Percentiles rank a stretch among this genome's conserved stretches.
phyloP scores from a whole-genome alignment of 495 filamentous ascomycete species.

The Penicillium paxilli region DNA sequence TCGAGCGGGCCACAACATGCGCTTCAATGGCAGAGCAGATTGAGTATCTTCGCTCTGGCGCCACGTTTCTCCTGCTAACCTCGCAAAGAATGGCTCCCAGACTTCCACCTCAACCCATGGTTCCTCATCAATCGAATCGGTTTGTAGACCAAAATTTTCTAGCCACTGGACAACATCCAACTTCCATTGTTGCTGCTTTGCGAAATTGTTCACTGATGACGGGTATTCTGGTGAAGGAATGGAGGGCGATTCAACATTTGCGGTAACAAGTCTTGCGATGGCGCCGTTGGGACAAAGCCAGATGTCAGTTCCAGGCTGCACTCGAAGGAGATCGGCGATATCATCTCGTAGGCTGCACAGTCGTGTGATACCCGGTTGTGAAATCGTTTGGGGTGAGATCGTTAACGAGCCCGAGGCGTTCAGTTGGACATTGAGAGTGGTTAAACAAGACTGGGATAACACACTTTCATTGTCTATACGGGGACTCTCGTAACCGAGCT shows the following conservation, averaged over 20 bases:
- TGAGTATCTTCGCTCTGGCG: slow-evolving; percentile 35
- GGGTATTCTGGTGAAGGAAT: slow-evolving; percentile 23
- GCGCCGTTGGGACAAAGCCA: slow-evolving; percentile 53
- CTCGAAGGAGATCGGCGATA: slow-evolving; percentile 16
- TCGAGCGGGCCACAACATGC: slow-evolving; percentile 49
- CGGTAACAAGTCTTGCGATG: slow-evolving; percentile 42
- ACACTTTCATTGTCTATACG: slow-evolving; percentile 30
- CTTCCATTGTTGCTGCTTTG: slow-evolving; percentile 40
- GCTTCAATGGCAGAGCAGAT: slow-evolving; percentile 41
- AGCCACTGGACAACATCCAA: slow-evolving; percentile 41
- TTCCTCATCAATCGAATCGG: slow-evolving; percentile 36
- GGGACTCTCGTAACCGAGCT: slow-evolving; percentile 29
- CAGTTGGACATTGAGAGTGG: slow-evolving; percentile 42
- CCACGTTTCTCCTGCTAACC: slow-evolving; percentile 39
- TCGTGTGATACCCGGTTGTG: slow-evolving; percentile 39
- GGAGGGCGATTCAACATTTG: slow-evolving; percentile 20
- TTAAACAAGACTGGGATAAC: slow-evolving; percentile 32
- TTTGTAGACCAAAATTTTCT: slow-evolving; percentile 37
- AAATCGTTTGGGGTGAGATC: slow-evolving; percentile 38
- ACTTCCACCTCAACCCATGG: slow-evolving; percentile 49
- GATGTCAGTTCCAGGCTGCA: slow-evolving; percentile 38
- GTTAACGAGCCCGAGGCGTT: slow-evolving; percentile 39
- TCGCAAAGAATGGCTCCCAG: slow-evolving; percentile 48
- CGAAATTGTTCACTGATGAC: slow-evolving; percentile 7
- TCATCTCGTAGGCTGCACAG: slow-evolving; percentile 26